Base-by-base conservation (phyloP, 179 eudicot species). In the Kewa caespitosa region DNA sequence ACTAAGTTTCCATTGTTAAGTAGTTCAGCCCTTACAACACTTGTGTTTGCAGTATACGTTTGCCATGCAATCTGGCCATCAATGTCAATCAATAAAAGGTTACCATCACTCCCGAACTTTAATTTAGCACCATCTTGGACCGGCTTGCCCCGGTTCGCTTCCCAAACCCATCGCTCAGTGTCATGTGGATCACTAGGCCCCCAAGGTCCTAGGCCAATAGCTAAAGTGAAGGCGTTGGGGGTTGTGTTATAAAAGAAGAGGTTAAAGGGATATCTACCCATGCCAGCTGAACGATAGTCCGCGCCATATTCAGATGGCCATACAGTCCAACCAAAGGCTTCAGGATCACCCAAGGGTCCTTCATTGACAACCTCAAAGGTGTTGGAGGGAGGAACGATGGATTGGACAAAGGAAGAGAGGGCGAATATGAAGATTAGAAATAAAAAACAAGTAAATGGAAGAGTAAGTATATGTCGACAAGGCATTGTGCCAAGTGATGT, bases 1-100 rank as follows among this genome's bases (percentile, higher is more conserved):
- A 86, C 91, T 69, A 88, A 38, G 50, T 87, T 85, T 20, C 89
- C 89, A 31, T 67, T 70, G 37, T 22, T 31, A 9, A 74, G 74
- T 33, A 79, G 33, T 62, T 79, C 28, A 10, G 74, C 39, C 8
- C 78, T 74, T 0, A 39, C 50, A 0, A 74, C 74, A 17, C 78
- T 70, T 39, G 67, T 79, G 5, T 74, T 68, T 3, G 70, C 38
- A 0, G 78, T 79, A 41, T 67, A 32, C 14, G 78, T 74, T 4
- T 79, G 70, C 74, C 78, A 74, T 2, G 60, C 74, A 4, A 79
- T 27, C 23, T 28, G 69, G 14, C 69, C 67, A 18, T 74, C 74
- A 18, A 59, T 57, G 12, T 79, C 70, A 8, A 70, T 74, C 39
- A 79, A 36, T 2, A 74, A 74, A 17, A 74, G 78, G 55, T 79